A percentile compares a stretch with the other conserved stretches of the same genome.
phyloP scores from a whole-genome alignment of 441 rosid species.

The Theobroma grandiflorum region DNA sequence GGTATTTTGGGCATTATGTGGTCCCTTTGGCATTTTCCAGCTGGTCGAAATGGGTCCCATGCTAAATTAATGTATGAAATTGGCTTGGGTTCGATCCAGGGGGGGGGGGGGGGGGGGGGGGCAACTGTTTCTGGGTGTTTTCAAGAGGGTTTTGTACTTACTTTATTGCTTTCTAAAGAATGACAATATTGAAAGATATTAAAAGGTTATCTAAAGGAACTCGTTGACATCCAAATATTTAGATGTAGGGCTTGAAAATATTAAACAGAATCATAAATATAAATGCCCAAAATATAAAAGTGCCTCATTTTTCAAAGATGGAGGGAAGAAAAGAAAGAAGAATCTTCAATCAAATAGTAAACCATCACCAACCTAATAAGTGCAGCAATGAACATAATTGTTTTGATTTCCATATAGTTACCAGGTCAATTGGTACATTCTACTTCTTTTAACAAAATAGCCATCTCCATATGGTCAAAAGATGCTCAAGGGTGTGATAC shows the following conservation, averaged over 20 bases:
- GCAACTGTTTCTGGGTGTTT: too few species aligned
- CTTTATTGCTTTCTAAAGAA: background rate
- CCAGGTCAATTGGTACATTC: background rate
- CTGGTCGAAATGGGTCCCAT: too few species aligned
- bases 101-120: background rate
- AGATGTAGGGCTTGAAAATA: background rate
- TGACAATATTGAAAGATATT: background rate
- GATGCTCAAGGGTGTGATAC: conserved; percentile 36
- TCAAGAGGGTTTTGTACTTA: too few species aligned
- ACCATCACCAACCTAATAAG: background rate
- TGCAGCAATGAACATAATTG: background rate
- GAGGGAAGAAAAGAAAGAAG: background rate
- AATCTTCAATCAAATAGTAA: background rate
- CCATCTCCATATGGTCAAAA: background rate
- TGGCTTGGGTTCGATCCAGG: background rate
- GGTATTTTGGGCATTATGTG: background rate
- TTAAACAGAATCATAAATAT: background rate
- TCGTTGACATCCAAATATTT: background rate
- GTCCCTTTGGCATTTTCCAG: too few species aligned
- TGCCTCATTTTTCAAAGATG: background rate
- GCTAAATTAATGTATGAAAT: too few species aligned
- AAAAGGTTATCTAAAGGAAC: too few species aligned
- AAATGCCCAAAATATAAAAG: background rate
- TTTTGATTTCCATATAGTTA: background rate
- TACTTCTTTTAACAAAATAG: background rate